Evolutionary conservation across 164 flowering plant species (phyloP), one percentile per base, ranked within the genome.

Genomic region (Houttuynia cordata): DNA sequence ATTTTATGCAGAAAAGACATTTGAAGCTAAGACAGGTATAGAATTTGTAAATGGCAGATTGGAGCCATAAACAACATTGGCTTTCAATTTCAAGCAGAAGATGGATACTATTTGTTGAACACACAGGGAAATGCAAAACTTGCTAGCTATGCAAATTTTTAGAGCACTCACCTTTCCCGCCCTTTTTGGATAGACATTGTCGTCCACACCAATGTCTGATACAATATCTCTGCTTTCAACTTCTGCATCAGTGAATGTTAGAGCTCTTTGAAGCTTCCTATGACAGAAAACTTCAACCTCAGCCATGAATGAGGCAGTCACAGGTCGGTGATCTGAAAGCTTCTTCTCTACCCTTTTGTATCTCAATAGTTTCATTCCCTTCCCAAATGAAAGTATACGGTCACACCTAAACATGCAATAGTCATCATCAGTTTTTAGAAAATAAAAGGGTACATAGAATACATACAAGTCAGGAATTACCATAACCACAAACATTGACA

Each of bases 321-420:
- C 96, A 51, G 98, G 98, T 20, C 98, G 82, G 75, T 93, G 98
- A 70, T 93, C 98, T 41, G 98, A 93, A 52, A 87, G 70, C 71
- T 56, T 83, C 17, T 79, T 75, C 62, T 93, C 98, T 21, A 70
- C 63, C 71, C 94, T 86, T 64, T 77, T 71, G 50, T 93, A 93
- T 56, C 70, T 78, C 59, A 84, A 56, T 49, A 79, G 80, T 73
- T 63, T 81, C 75, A 87, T 76, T 63, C 94, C 98, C 62, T 74
- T 87, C 24, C 98, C 98, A 68, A 71, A 78, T 50, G 94, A 83
- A 59, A 93, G 91, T 62, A 93, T 75, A 18, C 98, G 96, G 62
- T 93, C 98, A 69, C 97, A 89, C 98, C 98, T 93, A 79, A 72
- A 68, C 47, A n/a, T 56, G 20, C 21, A 63, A 54, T 15, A 17